Conservation (phyloP, 257 asterid species). For the Voacanga thouarsii region DNA sequence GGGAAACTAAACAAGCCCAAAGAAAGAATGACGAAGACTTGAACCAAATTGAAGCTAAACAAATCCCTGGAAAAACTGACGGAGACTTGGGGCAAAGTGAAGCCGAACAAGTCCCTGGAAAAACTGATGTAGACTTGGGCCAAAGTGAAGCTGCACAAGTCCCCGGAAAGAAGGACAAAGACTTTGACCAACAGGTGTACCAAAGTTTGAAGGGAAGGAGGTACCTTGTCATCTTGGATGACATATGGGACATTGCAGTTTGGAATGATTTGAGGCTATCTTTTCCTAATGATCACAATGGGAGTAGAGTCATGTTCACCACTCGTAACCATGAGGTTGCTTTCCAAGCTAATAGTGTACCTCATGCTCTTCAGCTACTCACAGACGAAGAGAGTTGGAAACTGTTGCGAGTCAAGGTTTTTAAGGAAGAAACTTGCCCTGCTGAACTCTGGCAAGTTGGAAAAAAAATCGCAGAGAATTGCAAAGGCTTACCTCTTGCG, state of each 20-base stretch:
- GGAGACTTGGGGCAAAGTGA: too few species aligned
- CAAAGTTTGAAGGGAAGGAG: slow-evolving; percentile 3
- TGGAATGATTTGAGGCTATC: slow-evolving; percentile 6
- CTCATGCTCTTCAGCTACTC: neutral
- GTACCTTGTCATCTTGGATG: slow-evolving; percentile 19
- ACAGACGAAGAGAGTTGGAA: slow-evolving; percentile 13
- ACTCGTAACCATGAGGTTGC: neutral
- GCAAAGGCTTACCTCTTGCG: slow-evolving; percentile 21
- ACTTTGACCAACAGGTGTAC: neutral
- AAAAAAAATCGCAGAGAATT: slow-evolving; percentile 6
- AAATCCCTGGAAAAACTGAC: neutral
- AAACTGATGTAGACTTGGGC: slow-evolving; percentile 1
- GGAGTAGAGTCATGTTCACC: slow-evolving; percentile 12
- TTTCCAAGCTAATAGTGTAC: neutral
- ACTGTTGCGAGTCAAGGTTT: slow-evolving; percentile 7
- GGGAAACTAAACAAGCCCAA: too few species aligned
- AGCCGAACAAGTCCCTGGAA: neutral
- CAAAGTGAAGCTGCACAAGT: neutral
- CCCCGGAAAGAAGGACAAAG: neutral
- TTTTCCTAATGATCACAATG: slow-evolving; percentile 8
- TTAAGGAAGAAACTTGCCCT: neutral
- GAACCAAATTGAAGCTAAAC: neutral
- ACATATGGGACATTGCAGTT: slow-evolving; percentile 9
- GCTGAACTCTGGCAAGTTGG: neutral
- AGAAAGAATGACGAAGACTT: slow-evolving; percentile 7